phyloP scores from a whole-genome alignment of 2,329 filamentous ascomycete species.

The Talaromyces albobiverticillius region DNA sequence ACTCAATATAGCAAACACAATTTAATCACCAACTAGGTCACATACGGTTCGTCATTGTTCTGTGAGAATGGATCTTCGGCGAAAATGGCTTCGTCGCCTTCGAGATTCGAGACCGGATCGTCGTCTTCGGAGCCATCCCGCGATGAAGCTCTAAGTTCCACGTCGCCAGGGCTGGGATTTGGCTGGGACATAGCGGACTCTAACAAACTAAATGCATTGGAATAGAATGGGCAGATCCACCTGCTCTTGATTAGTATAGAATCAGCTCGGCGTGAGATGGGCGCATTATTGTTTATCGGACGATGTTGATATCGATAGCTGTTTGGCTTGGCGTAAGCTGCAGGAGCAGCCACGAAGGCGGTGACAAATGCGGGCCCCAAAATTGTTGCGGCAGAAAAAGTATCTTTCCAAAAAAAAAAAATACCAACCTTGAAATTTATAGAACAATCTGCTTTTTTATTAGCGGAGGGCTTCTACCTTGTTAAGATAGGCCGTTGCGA shows the following conservation, averaged over 20 bases:
- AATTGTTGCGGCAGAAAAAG: conserved; percentile 29
- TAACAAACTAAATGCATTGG: conserved; percentile 18
- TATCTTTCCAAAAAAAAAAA: conserved; percentile 27
- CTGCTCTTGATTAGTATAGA: conserved; percentile 6
- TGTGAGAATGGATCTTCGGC: conserved; percentile 28
- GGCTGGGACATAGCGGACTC: conserved; percentile 27
- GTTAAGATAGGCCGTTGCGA: conserved; percentile 31
- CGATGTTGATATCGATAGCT: background rate
- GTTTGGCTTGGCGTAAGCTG: conserved; percentile 10
- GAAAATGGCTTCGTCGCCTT: conserved; percentile 21
- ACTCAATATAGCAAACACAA: background rate
- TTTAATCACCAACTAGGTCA: background rate
- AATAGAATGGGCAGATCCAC: conserved; percentile 2
- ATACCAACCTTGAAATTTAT: conserved; percentile 14
- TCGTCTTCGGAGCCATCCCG: conserved; percentile 19
- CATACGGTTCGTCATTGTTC: conserved; percentile 35
- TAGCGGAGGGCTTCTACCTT: conserved; percentile 28
- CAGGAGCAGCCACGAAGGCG: conserved; percentile 19
- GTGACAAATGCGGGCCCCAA: conserved; percentile 20
- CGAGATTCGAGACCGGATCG: conserved; percentile 20
- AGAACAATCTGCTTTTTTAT: conserved; percentile 27
- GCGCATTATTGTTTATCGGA: background rate
- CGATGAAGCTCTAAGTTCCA: conserved; percentile 17
- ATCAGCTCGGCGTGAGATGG: background rate
- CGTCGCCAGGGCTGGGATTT: conserved; percentile 19